A percentile compares a stretch with the other conserved stretches of the same genome.
Evolutionary conservation across 257 asterid species (phyloP).

Genomic region (Nicotiana otophora): DNA sequence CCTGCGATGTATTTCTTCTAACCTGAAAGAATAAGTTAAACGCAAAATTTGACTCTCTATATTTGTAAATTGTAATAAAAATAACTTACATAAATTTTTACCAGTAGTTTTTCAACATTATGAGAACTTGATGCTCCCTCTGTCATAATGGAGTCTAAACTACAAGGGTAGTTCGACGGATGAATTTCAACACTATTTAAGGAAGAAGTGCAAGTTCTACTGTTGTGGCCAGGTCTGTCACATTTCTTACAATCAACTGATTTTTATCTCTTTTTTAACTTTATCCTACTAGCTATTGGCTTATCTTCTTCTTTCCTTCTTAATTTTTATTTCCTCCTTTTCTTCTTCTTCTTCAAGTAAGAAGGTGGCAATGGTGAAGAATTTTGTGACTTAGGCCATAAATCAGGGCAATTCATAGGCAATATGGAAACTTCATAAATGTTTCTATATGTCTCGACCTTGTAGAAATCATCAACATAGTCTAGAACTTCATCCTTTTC

Average conservation of each 20-base stretch:
- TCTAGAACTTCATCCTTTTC: background rate
- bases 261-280: background rate
- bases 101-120: background rate
- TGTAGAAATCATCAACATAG: constrained; percentile 13
- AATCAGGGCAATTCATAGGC: background rate
- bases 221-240: background rate
- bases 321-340: background rate
- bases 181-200: background rate
- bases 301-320: background rate
- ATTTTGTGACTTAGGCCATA: background rate
- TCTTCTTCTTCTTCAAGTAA: background rate
- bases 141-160: background rate
- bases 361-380: background rate
- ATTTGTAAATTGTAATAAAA: background rate
- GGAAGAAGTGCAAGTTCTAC: background rate
- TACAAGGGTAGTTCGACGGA: background rate
- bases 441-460: background rate
- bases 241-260: background rate
- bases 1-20: background rate
- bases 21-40: background rate
- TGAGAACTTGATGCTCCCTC: background rate
- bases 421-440: background rate
- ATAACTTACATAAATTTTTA: too few species aligned
- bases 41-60: background rate
- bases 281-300: background rate